These are phyloP conservation scores for Xylaria hypoxylon DNA, from an alignment of 2,329 filamentous ascomycete genomes.

Conservation along the genomic window DNA sequence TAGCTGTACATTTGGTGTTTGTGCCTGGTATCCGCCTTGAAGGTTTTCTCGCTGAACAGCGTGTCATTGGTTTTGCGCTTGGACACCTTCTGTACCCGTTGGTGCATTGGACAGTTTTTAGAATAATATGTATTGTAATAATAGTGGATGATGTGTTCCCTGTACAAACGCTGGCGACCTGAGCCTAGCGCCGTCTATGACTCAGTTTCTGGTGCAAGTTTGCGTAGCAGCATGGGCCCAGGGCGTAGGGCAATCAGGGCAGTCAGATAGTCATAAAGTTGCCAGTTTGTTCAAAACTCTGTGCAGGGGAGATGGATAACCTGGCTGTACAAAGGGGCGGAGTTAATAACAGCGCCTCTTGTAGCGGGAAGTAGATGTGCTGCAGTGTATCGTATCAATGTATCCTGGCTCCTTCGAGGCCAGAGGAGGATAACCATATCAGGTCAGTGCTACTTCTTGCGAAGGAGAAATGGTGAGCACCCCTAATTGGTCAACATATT, in stretches of 20 bases:
- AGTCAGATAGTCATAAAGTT: background rate
- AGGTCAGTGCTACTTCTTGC: background rate
- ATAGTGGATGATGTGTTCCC: conserved; percentile 18
- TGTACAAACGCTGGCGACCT: conserved; percentile 26
- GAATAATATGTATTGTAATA: conserved; percentile 3
- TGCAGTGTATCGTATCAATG: background rate
- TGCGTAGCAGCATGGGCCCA: conserved; percentile 8
- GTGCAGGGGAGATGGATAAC: background rate
- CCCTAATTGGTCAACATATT: no score
- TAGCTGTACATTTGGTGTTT: background rate
- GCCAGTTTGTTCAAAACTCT: background rate
- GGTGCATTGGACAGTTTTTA: background rate
- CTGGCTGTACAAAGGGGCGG: background rate
- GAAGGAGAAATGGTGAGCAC: background rate
- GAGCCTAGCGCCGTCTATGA: conserved; percentile 33
- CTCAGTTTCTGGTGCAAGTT: conserved; percentile 24
- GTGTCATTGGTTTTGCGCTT: background rate
- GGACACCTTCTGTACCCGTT: background rate
- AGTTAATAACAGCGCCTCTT: conserved; percentile 8
- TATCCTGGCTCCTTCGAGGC: background rate
- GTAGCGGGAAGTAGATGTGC: background rate
- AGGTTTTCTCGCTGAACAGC: background rate
- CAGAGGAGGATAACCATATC: background rate
- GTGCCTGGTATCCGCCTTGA: background rate
- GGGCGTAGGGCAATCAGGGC: background rate